Evolutionary conservation across 345 rosid genomes (phyloP).

Genomic region (Cardamine resedifolia): DNA sequence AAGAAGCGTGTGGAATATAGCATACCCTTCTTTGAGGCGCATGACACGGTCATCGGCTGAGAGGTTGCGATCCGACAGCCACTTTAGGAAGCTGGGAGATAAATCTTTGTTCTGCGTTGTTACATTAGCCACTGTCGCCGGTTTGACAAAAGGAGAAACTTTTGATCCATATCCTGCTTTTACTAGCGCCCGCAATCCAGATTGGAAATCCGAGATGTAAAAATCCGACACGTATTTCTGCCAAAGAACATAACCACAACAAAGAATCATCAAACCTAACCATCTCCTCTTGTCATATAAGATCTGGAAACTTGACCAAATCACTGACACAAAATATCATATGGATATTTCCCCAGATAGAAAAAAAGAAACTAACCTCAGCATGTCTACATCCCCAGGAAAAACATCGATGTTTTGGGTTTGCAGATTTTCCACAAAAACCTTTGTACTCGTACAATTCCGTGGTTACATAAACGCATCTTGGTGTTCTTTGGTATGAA

Average conservation of each 20-base stretch:
- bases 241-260: slow-evolving; percentile 20
- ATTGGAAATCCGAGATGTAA: slow-evolving; percentile 90
- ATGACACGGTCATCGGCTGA: slow-evolving; percentile 68
- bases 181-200: slow-evolving; percentile 85
- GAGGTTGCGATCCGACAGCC: slow-evolving; percentile 81
- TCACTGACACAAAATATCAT: background rate
- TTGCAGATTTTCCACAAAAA: slow-evolving; percentile 73
- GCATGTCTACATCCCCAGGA: slow-evolving; percentile 90
- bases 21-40: slow-evolving; percentile 96
- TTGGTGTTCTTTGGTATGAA: slow-evolving; percentile 74
- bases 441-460: slow-evolving; percentile 85
- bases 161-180: slow-evolving; percentile 93
- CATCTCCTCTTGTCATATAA: background rate
- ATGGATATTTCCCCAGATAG: background rate
- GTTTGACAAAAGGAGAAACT: slow-evolving; percentile 82
- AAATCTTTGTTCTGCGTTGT: slow-evolving; percentile 59
- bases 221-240: slow-evolving; percentile 89
- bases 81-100: slow-evolving; percentile 70
- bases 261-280: slow-evolving; percentile 9
- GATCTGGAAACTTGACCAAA: background rate
- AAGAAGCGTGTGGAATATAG: background rate
- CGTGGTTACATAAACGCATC: slow-evolving; percentile 86
- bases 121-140: slow-evolving; percentile 67
- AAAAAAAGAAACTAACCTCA: slow-evolving; percentile 43
- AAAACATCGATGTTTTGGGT: slow-evolving; percentile 70